Evolutionary conservation across 768 basidiomycete species (phyloP).

Genomic region (Peribolospora baueri): DNA sequence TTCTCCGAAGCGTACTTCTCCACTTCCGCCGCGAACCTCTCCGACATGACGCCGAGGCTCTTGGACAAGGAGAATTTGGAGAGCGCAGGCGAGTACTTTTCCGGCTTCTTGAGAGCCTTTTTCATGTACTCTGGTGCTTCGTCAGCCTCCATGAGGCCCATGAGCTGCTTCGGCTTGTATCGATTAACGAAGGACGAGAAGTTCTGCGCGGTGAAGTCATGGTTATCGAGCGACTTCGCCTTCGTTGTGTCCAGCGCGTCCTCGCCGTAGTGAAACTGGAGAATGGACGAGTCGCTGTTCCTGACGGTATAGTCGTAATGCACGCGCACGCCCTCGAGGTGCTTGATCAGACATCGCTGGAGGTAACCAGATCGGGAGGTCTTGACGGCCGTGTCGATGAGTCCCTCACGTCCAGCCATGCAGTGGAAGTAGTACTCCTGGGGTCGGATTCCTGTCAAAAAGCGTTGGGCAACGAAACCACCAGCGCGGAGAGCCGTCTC

Average conservation of each 20-base stretch:
- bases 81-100: constrained; percentile 33
- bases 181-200: constrained; percentile 49
- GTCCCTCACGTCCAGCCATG: constrained; percentile 96
- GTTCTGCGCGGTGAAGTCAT: constrained; percentile 57
- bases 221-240: constrained; percentile 22
- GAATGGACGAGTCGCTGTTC: constrained; percentile 72
- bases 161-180: constrained; percentile 29
- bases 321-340: constrained; percentile 82
- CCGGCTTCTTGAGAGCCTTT: constrained; percentile 54
- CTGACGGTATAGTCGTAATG: constrained; percentile 98
- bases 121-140: constrained; percentile 62
- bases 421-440: constrained; percentile 99
- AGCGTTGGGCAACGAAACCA: constrained; percentile 92
- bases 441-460: constrained; percentile 90
- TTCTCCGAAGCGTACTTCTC: constrained; percentile 56
- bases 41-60: constrained; percentile 72
- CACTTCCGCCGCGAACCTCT: constrained; percentile 60
- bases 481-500: constrained; percentile 97
- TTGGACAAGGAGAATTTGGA: constrained; percentile 51
- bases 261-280: constrained; percentile 92
- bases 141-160: constrained; percentile 34
- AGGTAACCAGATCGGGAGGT: constrained; percentile 95
- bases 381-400: constrained; percentile 98
- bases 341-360: constrained; percentile 93
- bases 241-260: constrained; percentile 91